Percentiles rank a stretch among this genome's conserved stretches.
Conservation (phyloP, 2,329 filamentous ascomycete species). For the Neofusicoccum parvum region DNA sequence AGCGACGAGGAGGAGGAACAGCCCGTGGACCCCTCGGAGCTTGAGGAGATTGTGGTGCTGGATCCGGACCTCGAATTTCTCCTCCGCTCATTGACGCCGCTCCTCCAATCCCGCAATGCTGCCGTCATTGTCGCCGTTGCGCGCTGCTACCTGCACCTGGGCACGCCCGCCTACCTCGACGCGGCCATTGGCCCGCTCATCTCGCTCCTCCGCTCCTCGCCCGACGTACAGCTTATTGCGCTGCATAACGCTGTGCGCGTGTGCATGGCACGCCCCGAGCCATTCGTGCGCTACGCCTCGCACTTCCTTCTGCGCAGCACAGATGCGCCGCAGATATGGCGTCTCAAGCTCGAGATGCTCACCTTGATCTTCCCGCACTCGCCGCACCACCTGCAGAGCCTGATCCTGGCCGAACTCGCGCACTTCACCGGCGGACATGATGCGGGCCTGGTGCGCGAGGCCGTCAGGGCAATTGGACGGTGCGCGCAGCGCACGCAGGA, state of each 20-base stretch:
- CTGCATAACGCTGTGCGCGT: slow-evolving; percentile 96
- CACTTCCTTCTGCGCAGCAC: slow-evolving; percentile 86
- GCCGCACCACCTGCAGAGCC: slow-evolving; percentile 72
- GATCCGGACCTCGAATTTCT: slow-evolving; percentile 84
- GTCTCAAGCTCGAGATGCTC: slow-evolving; percentile 86
- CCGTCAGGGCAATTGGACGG: slow-evolving; percentile 88
- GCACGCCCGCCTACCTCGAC: slow-evolving; percentile 74
- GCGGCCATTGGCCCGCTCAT: slow-evolving; percentile 80
- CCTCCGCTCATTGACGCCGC: slow-evolving; percentile 75
- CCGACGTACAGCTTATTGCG: slow-evolving; percentile 86
- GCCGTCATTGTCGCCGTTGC: slow-evolving; percentile 88
- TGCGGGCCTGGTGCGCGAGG: slow-evolving; percentile 78
- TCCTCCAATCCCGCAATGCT: slow-evolving; percentile 90
- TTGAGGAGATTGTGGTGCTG: slow-evolving; percentile 62
- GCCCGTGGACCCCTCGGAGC: slow-evolving; percentile 47
- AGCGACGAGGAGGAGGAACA: slow-evolving; percentile 50
- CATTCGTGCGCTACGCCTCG: slow-evolving; percentile 85
- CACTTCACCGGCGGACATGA: slow-evolving; percentile 84
- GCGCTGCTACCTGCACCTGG: slow-evolving; percentile 81
- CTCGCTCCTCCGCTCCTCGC: slow-evolving; percentile 78
- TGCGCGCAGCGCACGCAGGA: slow-evolving; percentile 76
- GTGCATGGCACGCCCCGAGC: slow-evolving; percentile 70
- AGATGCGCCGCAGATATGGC: slow-evolving; percentile 81
- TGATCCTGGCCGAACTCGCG: slow-evolving; percentile 90
- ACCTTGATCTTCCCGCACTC: slow-evolving; percentile 89